Evolutionary conservation across 202 grass and related monocot species (phyloP), one percentile per base, ranked within the genome.

Genomic region (Cymbopogon flexuosus): DNA sequence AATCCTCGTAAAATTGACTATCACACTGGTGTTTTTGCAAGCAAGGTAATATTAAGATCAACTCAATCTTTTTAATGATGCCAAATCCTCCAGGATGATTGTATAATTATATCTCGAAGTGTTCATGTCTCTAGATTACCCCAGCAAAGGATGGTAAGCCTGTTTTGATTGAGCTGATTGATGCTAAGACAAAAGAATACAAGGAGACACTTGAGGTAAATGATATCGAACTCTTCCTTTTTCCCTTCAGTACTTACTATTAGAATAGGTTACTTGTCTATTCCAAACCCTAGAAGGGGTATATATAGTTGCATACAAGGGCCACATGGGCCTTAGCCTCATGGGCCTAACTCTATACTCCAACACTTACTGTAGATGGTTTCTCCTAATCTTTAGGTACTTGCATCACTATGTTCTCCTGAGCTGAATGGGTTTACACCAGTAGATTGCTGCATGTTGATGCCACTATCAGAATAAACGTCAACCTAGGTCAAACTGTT

Each of bases 111-210:
- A 68, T 35, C 21, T 64, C 43, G 5, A 87, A 83, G 13, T 19
- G 62, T 76, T 84, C 8, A 64, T 84, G 9, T 83, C 3, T 76
- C 43, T 81, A 88, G 87, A 88, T 88, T 72, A 84, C 87, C 56
- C 86, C 87, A 70, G 87, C 87, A 65, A 88, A 84, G 81, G 93
- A 98, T 86, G 95, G 88, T 41, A 98, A 88, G 36, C 95, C 95
- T 70, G 95, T 98, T 74, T 70, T 88, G 39, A 98, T 98, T 60
- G 92, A 98, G 74, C 87, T 95, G 35, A 94, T 98, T 82, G 95
- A 98, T 93, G 95, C 92, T 43, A 98, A 95, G 57, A 93, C 95
- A 43, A 98, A 98, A 82, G 90, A 98, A 47, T 87, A 82, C 63
- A 98, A 61, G 79, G 95, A 98, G 79, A 93, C 88, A 46, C 82